These are phyloP conservation scores for Ophiorrhiza pumila DNA, from an alignment of 257 asterid species.

Conservation along the genomic window DNA sequence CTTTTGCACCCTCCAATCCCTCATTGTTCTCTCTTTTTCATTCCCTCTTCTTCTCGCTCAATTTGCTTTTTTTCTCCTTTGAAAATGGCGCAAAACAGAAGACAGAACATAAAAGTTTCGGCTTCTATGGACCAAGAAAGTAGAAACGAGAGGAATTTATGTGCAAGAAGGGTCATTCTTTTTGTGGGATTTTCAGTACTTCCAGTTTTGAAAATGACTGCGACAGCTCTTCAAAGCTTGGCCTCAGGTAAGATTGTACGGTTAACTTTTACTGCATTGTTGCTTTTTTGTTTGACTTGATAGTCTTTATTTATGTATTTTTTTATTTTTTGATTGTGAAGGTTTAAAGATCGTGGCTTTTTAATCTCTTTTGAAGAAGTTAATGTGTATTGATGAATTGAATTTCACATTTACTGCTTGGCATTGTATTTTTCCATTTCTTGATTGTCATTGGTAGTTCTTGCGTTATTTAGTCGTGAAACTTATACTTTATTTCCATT, in stretches of 20 bases:
- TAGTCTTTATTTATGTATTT: background rate
- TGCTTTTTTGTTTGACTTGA: background rate
- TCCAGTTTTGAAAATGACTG: constrained; percentile 46
- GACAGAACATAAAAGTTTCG: constrained; percentile 24
- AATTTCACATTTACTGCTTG: background rate
- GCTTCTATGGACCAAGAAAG: constrained; percentile 35
- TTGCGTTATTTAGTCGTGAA: background rate
- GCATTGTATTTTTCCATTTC: background rate
- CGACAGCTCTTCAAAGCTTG: constrained; percentile 33
- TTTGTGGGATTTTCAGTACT: constrained; percentile 60
- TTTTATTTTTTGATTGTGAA: background rate
- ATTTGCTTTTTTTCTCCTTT: constrained; percentile 20
- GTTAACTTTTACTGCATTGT: constrained; percentile 4
- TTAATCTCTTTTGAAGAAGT: background rate
- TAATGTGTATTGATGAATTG: constrained; percentile 3
- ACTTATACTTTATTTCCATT: too few species aligned
- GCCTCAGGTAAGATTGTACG: constrained; percentile 33
- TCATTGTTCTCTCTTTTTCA: constrained; percentile 31
- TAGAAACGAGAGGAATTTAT: constrained; percentile 26
- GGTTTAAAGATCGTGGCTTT: background rate
- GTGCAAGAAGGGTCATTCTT: constrained; percentile 47
- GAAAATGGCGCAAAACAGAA: constrained; percentile 28
- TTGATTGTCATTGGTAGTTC: background rate
- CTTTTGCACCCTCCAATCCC: constrained; percentile 35
- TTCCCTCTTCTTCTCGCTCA: constrained; percentile 33